Conservation (phyloP, 2,329 filamentous ascomycete genomes). For the Fusarium mexicanum region DNA sequence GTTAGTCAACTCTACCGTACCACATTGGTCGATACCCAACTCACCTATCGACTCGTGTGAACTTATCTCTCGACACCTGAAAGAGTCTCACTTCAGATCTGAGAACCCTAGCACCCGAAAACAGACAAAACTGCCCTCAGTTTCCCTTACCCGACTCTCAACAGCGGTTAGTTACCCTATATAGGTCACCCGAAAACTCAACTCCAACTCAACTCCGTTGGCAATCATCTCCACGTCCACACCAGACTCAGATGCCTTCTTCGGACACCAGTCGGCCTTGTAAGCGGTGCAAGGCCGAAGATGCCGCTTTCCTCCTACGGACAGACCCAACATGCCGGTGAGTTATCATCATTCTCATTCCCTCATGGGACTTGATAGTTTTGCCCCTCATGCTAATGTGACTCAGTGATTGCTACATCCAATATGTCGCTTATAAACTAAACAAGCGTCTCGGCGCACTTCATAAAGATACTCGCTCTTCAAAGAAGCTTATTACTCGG, state of each 20-base stretch:
- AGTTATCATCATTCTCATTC: not conserved
- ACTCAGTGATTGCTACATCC: slow-evolving; percentile 73
- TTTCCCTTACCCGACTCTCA: not conserved
- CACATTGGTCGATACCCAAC: slow-evolving; percentile 15
- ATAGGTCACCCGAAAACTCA: slow-evolving; percentile 11
- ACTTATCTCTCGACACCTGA: not conserved
- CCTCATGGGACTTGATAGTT: not conserved
- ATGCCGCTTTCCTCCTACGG: slow-evolving; percentile 45
- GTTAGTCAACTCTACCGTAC: slow-evolving; percentile 1
- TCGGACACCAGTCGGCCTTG: slow-evolving; percentile 42
- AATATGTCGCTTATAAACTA: slow-evolving; percentile 81
- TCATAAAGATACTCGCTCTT: slow-evolving; percentile 57
- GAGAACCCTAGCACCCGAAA: not conserved
- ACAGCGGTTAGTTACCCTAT: slow-evolving; percentile 38
- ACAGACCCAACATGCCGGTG: slow-evolving; percentile 48
- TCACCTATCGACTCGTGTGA: not conserved
- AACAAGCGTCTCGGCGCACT: slow-evolving; percentile 73
- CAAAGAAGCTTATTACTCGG: slow-evolving; percentile 47
- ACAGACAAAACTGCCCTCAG: too few species aligned
- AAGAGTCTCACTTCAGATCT: not conserved
- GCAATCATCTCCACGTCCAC: not conserved
- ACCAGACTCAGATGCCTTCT: slow-evolving; percentile 27
- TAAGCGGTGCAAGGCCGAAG: slow-evolving; percentile 46
- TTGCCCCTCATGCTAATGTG: slow-evolving; percentile 6
- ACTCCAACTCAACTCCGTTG: slow-evolving; percentile 1